Base-by-base conservation (phyloP, 2,329 filamentous ascomycete species). In the Cladosporium sp. region DNA sequence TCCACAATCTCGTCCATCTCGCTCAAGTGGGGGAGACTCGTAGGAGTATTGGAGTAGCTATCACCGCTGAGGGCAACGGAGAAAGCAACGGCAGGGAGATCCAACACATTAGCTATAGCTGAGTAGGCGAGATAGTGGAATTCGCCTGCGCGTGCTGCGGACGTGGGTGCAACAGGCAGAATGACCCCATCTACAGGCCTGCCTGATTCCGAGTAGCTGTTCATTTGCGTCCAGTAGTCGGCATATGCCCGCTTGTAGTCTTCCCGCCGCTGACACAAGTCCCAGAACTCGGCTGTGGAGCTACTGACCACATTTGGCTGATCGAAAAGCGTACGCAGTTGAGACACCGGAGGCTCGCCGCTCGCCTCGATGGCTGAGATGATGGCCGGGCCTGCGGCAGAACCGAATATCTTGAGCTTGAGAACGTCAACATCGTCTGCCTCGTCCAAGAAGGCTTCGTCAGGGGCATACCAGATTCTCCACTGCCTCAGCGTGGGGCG, bases 171-270 rank as follows among this genome's bases (percentile, higher is more conserved):
- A 6, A 62, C 59, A 5, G 64, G 64, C 32, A 60, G 50, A 24
- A 66, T 63, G 20, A 65, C 55, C 15, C 64, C 64, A 52, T 66
- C 64, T 1, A 61, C 48, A 45, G 28, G 25, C 28, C 62, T 58
- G 22, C 59, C 58, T 13, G 58, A 61, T 12, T 17, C 35, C 4
- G 63, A 61, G 12, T 17, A 24, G 35, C 28, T 45, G 39, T 51
- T 37, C 36, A 56, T 58, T 12, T 39, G 34, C 24, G 40, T 42
- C 64, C 64, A 66, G 50, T 64, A 64, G 8, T 51, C 24, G 25
- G 57, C 49, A 53, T 63, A 65, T 35, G 50, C 37, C n/a, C n/a
- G 24, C 25, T 55, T 49, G 40, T 63, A 65, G 40, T 59, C n/a
- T 19, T 60, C 49, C 4, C 57, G 58, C 17, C 19, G 28, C 13